phyloP scores from a whole-genome alignment of 169 alveolate genomes.

The Ichthyophthirius multifiliis region DNA sequence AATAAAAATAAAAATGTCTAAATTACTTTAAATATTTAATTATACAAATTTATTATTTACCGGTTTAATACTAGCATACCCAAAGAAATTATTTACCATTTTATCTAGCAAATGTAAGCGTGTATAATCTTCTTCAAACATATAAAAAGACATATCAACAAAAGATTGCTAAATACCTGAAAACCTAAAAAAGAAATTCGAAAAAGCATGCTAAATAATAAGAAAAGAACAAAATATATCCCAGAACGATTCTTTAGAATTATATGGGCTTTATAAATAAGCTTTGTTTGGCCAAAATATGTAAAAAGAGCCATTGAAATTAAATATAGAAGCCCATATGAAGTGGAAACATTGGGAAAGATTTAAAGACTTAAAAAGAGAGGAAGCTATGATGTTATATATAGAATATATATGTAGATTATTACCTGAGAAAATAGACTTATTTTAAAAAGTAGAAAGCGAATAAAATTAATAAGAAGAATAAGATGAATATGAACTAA shows the following conservation, averaged over 20 bases:
- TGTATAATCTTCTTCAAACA: neutral
- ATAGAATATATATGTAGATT: neutral
- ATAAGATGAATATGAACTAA: neutral
- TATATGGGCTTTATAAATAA: neutral
- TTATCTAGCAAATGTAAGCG: neutral
- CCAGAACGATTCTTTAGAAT: neutral
- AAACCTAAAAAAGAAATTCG: neutral
- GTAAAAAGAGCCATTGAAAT: neutral
- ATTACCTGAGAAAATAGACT: neutral
- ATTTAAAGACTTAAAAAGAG: neutral
- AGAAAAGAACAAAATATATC: neutral
- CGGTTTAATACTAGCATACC: neutral
- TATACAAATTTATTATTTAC: neutral
- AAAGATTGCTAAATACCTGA: neutral
- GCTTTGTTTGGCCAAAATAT: neutral
- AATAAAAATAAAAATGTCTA: no score
- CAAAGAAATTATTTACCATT: neutral
- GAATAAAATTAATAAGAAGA: neutral
- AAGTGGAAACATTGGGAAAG: neutral
- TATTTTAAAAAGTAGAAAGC: neutral
- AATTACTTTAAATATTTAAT: neutral
- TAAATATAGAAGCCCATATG: neutral
- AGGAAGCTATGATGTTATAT: constrained; percentile 8
- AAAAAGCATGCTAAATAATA: neutral
- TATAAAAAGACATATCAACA: neutral